phyloP scores from a whole-genome alignment of 2,329 filamentous ascomycete species.

The Sclerotinia nivalis region DNA sequence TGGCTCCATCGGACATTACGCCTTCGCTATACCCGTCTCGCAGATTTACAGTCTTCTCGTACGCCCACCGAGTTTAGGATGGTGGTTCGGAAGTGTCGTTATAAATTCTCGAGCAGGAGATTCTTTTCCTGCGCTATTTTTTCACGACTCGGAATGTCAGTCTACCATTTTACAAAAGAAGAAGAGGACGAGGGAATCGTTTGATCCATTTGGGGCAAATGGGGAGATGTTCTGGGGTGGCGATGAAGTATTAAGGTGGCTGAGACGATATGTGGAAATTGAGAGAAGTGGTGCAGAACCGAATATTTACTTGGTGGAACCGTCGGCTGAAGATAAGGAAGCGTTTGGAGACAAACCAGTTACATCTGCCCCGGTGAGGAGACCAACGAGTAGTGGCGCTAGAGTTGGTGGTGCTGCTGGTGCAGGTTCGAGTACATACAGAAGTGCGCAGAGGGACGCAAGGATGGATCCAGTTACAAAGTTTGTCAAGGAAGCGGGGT shows the following conservation, averaged over 20 bases:
- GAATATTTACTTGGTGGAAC: slow-evolving; percentile 89
- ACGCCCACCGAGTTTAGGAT: slow-evolving; percentile 87
- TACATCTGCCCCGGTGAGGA: slow-evolving; percentile 46
- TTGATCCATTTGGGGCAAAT: slow-evolving; percentile 84
- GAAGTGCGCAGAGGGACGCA: slow-evolving; percentile 53
- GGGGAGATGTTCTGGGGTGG: slow-evolving; percentile 97
- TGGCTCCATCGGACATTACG: slow-evolving; percentile 73
- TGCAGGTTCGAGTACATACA: slow-evolving; percentile 39
- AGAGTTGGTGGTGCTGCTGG: slow-evolving; percentile 44
- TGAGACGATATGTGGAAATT: slow-evolving; percentile 79
- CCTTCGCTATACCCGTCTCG: slow-evolving; percentile 87
- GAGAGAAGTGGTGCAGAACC: slow-evolving; percentile 84
- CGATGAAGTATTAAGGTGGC: slow-evolving; percentile 89
- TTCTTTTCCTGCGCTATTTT: slow-evolving; percentile 93
- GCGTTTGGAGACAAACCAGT: slow-evolving; percentile 61
- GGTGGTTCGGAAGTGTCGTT: slow-evolving; percentile 97
- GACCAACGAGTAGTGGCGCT: slow-evolving; percentile 39
- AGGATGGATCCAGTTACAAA: slow-evolving; percentile 93
- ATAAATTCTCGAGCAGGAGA: slow-evolving; percentile 91
- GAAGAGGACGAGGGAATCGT: slow-evolving; percentile 76
- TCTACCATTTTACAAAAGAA: slow-evolving; percentile 94
- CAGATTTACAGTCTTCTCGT: slow-evolving; percentile 90
- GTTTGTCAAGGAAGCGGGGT: slow-evolving; percentile 89
- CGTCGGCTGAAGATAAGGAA: slow-evolving; percentile 77
- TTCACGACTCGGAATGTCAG: slow-evolving; percentile 96